These are phyloP conservation scores for Sclerotinia nivalis DNA, from an alignment of 2,329 filamentous ascomycete genomes.

Conservation along the genomic window DNA sequence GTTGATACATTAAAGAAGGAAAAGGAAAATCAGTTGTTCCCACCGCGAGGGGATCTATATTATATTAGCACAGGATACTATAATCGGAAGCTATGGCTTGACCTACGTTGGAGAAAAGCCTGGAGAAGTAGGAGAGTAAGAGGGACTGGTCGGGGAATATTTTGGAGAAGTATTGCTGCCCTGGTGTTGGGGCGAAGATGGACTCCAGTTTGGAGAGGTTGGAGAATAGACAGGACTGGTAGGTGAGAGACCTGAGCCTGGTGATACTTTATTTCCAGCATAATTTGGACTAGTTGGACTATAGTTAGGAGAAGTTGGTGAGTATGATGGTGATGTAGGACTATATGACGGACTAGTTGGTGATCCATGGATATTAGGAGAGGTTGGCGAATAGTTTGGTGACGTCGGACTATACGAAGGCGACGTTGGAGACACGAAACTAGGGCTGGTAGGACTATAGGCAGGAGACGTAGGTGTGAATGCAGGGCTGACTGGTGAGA, in stretches of 20 bases:
- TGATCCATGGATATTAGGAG: conserved; percentile 37
- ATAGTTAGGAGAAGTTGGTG: conserved; percentile 39
- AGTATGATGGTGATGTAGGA: conserved; percentile 40
- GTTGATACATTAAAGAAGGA: conserved; percentile 37
- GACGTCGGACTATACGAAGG: conserved; percentile 63
- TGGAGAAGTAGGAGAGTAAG: conserved; percentile 38
- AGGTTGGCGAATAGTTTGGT: conserved; percentile 41
- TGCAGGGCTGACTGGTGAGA: conserved; percentile 60
- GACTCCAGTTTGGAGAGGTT: conserved; percentile 39
- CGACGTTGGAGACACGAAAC: conserved; percentile 59
- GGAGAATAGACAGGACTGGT: conserved; percentile 41
- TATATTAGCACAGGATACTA: conserved; percentile 20
- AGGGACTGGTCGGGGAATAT: conserved; percentile 37
- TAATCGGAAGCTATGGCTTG: neutral
- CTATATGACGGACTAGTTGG: conserved; percentile 39
- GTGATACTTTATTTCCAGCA: conserved; percentile 34
- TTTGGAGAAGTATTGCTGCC: conserved; percentile 45
- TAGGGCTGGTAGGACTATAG: conserved; percentile 42
- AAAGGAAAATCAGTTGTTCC: conserved; percentile 26
- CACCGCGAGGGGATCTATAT: conserved; percentile 34
- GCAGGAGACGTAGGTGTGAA: conserved; percentile 42
- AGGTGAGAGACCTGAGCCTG: conserved; percentile 37
- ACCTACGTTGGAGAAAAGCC: conserved; percentile 38
- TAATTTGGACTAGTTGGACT: conserved; percentile 40
- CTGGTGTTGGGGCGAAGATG: conserved; percentile 37